Evolutionary conservation across 2,329 filamentous ascomycete species (phyloP).

Genomic region (Chrysoporthe deuterocubensis): DNA sequence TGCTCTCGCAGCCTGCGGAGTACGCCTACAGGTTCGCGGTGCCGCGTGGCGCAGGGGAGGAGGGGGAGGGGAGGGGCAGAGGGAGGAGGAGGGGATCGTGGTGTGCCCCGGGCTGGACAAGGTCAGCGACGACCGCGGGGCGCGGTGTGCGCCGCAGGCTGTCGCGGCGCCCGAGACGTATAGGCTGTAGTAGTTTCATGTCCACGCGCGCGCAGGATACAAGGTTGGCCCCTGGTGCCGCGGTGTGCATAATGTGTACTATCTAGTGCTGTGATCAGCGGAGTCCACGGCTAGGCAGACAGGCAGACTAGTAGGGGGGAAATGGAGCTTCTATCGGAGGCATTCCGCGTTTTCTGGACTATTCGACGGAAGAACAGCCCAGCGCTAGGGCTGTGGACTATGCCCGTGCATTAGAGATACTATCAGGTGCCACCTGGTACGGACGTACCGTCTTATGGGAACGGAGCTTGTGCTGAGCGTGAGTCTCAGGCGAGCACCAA

Average conservation of each 20-base stretch:
- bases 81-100: constrained; percentile 30
- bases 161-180: constrained; percentile 16
- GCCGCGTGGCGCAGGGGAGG: neutral
- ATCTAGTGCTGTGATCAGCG: too few relatives aligned
- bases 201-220: neutral
- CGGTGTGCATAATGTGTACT: neutral
- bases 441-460: neutral
- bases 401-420: neutral
- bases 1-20: constrained; percentile 49
- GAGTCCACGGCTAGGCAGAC: too few relatives aligned
- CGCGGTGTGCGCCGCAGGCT: constrained; percentile 17
- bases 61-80: constrained; percentile 29
- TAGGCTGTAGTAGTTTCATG: neutral
- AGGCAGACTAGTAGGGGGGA: too few relatives aligned
- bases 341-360: too few relatives aligned
- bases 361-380: too few relatives aligned
- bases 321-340: neutral
- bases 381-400: too few relatives aligned
- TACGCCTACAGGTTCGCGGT: constrained; percentile 9
- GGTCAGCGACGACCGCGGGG: constrained; percentile 23
- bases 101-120: constrained; percentile 24
- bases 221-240: neutral
- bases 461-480: neutral
- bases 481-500: neutral
- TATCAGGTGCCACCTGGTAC: neutral